Conservation (phyloP, 306 rosid genomes). For the Urtica urens region DNA sequence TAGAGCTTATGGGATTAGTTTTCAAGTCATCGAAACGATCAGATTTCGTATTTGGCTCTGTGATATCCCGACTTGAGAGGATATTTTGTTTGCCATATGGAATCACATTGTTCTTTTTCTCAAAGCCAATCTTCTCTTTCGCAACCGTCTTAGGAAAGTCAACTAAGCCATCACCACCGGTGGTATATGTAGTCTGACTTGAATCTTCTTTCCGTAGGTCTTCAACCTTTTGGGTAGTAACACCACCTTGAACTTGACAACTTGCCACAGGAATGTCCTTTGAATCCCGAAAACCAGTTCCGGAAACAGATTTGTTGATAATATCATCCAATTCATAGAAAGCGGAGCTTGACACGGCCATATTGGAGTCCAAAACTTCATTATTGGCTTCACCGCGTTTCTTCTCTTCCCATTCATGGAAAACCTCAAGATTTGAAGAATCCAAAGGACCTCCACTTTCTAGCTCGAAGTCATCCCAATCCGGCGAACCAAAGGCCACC, state of each 20-base stretch:
- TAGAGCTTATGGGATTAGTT: slow-evolving; percentile 19
- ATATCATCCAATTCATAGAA: slow-evolving; percentile 14
- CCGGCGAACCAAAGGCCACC: slow-evolving; percentile 69
- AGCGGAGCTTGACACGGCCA: slow-evolving; percentile 3
- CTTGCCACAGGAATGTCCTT: slow-evolving; percentile 34
- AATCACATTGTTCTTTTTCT: slow-evolving; percentile 10
- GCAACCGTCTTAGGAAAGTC: slow-evolving; percentile 10
- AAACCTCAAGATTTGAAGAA: slow-evolving; percentile 19
- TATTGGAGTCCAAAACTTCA: slow-evolving; percentile 10
- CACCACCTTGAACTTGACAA: slow-evolving; percentile 32
- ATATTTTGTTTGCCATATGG: slow-evolving; percentile 14
- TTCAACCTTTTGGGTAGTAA: slow-evolving; percentile 5
- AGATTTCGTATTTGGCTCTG: slow-evolving; percentile 19
- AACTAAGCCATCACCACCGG: slow-evolving; percentile 18
- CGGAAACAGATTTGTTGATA: slow-evolving; percentile 6
- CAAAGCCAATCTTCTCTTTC: slow-evolving; percentile 15
- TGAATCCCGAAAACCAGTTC: slow-evolving; percentile 6
- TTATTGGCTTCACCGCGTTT: slow-evolving; percentile 11
- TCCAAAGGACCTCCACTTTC: slow-evolving; percentile 25
- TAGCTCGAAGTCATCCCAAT: slow-evolving; percentile 65
- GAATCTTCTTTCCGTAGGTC: slow-evolving; percentile 19
- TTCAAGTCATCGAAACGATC: slow-evolving; percentile 19
- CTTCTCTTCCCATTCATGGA: slow-evolving; percentile 17
- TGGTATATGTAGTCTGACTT: slow-evolving; percentile 15
- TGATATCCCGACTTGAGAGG: slow-evolving; percentile 16